Conservation (phyloP, 176 grass and related monocot species). For the Eragrostis curvula region DNA sequence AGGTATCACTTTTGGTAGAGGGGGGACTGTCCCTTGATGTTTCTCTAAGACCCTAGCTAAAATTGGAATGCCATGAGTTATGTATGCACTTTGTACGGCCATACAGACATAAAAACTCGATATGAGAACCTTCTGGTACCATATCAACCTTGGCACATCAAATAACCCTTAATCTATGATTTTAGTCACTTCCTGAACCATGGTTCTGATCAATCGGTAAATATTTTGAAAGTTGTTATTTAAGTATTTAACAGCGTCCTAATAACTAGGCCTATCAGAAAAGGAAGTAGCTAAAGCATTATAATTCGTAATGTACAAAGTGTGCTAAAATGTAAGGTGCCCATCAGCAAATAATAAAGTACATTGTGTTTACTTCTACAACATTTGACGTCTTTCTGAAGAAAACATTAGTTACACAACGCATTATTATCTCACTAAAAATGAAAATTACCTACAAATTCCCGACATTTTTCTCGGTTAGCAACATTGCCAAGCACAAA, state of each 20-base stretch:
- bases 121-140: slow-evolving; percentile 1
- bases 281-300: slow-evolving; percentile 2
- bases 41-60: slow-evolving; percentile 85
- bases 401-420: slow-evolving; percentile 8
- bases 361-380: background rate
- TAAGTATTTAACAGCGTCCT: background rate
- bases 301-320: background rate
- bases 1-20: slow-evolving; percentile 50
- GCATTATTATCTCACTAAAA: background rate
- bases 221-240: background rate
- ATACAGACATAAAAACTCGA: slow-evolving; percentile 25
- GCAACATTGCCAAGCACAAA: slow-evolving; percentile 87
- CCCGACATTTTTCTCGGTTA: slow-evolving; percentile 62
- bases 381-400: background rate
- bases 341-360: background rate
- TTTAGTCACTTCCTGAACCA: background rate
- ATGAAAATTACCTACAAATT: slow-evolving; percentile 79
- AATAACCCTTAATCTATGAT: background rate
- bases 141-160: slow-evolving; percentile 16
- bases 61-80: slow-evolving; percentile 26
- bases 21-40: slow-evolving; percentile 49
- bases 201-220: background rate
- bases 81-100: slow-evolving; percentile 2
- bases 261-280: background rate
- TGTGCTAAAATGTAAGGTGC: background rate